Conservation (phyloP, 2,329 filamentous ascomycete species). For the Hymenoscyphus occultus region DNA sequence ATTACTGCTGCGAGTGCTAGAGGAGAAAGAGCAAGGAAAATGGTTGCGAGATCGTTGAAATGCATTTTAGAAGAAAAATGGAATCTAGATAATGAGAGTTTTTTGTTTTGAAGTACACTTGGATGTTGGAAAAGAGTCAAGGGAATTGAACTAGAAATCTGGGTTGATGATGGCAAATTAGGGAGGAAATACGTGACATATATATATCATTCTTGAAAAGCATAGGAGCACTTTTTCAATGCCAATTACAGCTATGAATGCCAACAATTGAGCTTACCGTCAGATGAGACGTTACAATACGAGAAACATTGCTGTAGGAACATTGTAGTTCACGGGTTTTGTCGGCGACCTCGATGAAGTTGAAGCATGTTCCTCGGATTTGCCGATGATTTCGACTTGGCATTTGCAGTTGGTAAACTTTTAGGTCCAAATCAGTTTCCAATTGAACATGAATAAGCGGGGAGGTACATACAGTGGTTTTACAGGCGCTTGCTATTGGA, state of each 20-base stretch:
- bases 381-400: not conserved
- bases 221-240: not conserved
- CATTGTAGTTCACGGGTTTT: not conserved
- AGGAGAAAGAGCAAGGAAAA: not conserved
- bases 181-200: not conserved
- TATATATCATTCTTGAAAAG: not conserved
- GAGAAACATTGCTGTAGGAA: not conserved
- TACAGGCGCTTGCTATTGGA: not conserved
- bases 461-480: not conserved
- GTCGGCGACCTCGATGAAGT: not conserved
- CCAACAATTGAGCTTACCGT: no score
- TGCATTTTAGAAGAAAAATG: not conserved
- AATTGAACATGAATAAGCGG: not conserved
- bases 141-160: not conserved
- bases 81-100: not conserved
- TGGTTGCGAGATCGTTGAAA: not conserved
- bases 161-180: not conserved
- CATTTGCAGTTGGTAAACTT: not conserved
- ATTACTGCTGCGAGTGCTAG: not conserved
- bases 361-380: not conserved
- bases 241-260: not conserved
- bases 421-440: not conserved
- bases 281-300: not conserved
- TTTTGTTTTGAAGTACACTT: not conserved
- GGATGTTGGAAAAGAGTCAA: not conserved